Evolutionary conservation across 208 protist species (phyloP).

Genomic region (Leishmania tarentolae): DNA sequence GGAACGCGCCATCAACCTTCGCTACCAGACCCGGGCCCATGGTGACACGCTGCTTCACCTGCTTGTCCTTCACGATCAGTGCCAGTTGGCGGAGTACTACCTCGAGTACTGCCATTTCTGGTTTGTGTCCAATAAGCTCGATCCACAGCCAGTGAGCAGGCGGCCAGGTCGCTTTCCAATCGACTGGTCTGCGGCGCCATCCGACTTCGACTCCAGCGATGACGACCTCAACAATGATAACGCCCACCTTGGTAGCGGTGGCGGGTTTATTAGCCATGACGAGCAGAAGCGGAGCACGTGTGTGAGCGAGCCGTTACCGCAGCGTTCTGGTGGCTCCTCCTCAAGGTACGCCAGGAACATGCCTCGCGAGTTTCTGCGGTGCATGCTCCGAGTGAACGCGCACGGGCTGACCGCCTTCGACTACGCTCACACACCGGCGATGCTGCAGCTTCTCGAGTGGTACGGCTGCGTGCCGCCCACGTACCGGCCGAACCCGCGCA

Average conservation of each 20-base stretch:
- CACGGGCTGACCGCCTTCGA: constrained; percentile 82
- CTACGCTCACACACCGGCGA: constrained; percentile 70
- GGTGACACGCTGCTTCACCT: constrained; percentile 75
- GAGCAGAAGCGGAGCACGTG: not conserved
- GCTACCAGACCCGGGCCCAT: constrained; percentile 53
- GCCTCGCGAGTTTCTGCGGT: constrained; percentile 55
- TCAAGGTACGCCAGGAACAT: not conserved
- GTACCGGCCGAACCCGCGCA: constrained; percentile 75
- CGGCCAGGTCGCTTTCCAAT: constrained; percentile 38
- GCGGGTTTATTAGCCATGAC: not conserved
- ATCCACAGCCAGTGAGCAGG: constrained; percentile 29
- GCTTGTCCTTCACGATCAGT: constrained; percentile 80
- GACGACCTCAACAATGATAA: not conserved
- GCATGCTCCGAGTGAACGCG: constrained; percentile 72
- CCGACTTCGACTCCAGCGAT: not conserved
- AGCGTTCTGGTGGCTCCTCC: not conserved
- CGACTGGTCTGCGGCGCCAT: not conserved
- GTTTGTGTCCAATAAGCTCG: constrained; percentile 39
- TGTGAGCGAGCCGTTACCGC: not conserved
- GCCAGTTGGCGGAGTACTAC: constrained; percentile 78
- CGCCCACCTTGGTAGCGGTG: not conserved
- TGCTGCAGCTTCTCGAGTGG: constrained; percentile 73
- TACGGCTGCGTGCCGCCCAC: constrained; percentile 82
- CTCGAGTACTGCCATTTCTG: constrained; percentile 63
- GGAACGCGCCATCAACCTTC: constrained; percentile 23